Evolutionary conservation across 208 protist genomes (phyloP).

Genomic region (Trypanosoma vivax): DNA sequence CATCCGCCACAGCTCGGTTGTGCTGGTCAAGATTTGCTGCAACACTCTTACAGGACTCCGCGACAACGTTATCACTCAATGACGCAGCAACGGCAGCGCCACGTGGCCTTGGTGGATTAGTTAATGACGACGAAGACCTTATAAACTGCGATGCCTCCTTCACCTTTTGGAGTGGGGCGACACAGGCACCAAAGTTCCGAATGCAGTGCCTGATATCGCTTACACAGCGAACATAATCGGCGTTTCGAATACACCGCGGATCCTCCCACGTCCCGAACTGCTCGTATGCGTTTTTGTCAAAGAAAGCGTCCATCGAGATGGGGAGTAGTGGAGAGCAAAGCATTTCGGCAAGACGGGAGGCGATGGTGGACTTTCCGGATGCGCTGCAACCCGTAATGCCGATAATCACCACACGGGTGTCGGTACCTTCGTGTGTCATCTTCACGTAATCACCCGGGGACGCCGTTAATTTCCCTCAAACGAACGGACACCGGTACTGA

Average conservation of each 20-base stretch:
- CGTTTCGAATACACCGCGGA: constrained; percentile 32
- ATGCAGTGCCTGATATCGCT: constrained; percentile 2
- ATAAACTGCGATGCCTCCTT: not conserved
- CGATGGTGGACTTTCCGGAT: constrained; percentile 44
- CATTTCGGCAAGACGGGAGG: constrained; percentile 24
- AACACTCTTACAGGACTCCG: not conserved
- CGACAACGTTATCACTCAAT: not conserved
- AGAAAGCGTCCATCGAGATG: constrained; percentile 47
- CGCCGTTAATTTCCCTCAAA: no score
- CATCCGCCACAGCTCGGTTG: not conserved
- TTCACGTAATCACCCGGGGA: no score
- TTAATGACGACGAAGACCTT: no score
- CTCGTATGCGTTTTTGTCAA: constrained; percentile 21
- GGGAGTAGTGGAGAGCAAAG: constrained; percentile 42
- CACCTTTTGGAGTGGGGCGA: constrained; percentile 16
- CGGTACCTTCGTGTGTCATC: not conserved
- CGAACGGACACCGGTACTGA: no score
- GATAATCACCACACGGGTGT: constrained; percentile 19
- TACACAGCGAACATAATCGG: constrained; percentile 5
- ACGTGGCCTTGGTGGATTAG: no score
- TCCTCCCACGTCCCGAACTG: constrained; percentile 53
- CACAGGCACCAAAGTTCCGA: not conserved
- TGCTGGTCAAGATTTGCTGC: not conserved
- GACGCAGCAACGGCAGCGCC: no score
- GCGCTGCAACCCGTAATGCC: constrained; percentile 51